phyloP scores from a whole-genome alignment of 495 filamentous ascomycete genomes.

The Hyaloscypha hepaticicola region DNA sequence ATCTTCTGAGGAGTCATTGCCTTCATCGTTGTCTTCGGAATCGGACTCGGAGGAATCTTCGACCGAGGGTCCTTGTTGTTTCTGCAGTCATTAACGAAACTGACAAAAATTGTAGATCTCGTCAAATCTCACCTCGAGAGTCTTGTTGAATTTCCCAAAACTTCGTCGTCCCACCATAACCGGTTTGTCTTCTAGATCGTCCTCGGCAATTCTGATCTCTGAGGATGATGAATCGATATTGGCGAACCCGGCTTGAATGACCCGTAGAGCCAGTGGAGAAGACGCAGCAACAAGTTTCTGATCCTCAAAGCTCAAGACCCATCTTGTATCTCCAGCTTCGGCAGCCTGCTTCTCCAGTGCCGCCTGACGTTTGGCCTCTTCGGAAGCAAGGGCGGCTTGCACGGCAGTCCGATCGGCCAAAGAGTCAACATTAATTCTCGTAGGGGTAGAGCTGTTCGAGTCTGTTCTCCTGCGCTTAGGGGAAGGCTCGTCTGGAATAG shows the following conservation, averaged over 20 bases:
- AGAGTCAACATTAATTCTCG: conserved; percentile 33
- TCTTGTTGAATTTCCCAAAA: conserved; percentile 42
- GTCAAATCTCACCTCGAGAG: conserved; percentile 33
- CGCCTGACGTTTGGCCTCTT: conserved; percentile 70
- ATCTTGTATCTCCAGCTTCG: conserved; percentile 80
- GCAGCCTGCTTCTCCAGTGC: conserved; percentile 70
- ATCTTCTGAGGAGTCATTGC: conserved; percentile 28
- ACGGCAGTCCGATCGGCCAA: conserved; percentile 50
- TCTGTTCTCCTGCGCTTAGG: conserved; percentile 56
- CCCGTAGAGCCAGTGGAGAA: conserved; percentile 23
- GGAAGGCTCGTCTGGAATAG: conserved; percentile 38
- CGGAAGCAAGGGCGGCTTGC: conserved; percentile 66
- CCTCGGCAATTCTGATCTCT: conserved; percentile 13
- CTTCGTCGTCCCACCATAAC: conserved; percentile 42
- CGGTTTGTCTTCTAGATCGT: conserved; percentile 25
- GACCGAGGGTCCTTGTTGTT: conserved; percentile 26
- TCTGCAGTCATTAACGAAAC: conserved; percentile 9
- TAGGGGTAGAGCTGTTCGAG: conserved; percentile 24
- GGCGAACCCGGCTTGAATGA: conserved; percentile 45
- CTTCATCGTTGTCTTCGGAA: conserved; percentile 33
- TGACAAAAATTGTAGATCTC: not conserved
- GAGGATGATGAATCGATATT: conserved; percentile 37
- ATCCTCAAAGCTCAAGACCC: conserved; percentile 66
- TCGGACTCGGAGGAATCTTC: conserved; percentile 41
- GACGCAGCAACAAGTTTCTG: conserved; percentile 10